Evolutionary conservation across 164 flowering plant genomes (phyloP).

Genomic region (Euptelea pleiosperma): DNA sequence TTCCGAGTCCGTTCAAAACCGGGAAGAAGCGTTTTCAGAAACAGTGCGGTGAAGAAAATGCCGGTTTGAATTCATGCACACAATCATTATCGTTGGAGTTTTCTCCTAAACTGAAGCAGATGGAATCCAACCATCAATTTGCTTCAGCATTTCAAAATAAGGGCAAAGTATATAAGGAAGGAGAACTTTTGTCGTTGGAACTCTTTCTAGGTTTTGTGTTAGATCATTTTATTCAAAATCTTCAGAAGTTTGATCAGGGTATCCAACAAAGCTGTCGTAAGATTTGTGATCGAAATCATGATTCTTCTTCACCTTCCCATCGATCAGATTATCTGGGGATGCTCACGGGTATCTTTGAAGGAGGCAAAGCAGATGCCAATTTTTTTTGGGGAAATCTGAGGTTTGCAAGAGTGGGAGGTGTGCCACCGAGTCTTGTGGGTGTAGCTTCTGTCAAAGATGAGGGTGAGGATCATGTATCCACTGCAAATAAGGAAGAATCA

Average conservation of each 20-base stretch:
- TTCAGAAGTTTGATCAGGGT: conserved; percentile 53
- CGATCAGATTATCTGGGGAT: conserved; percentile 47
- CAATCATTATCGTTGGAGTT: conserved; percentile 14
- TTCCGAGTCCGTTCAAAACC: conserved; percentile 52
- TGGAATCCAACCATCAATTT: conserved; percentile 18
- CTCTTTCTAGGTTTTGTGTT: conserved; percentile 51
- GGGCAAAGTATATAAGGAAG: conserved; percentile 30
- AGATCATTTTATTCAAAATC: conserved; percentile 52
- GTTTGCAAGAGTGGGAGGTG: conserved; percentile 90
- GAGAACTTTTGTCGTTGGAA: conserved; percentile 44
- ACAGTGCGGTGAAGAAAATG: conserved; percentile 26
- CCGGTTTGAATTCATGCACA: conserved; percentile 12
- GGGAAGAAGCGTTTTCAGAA: conserved; percentile 56
- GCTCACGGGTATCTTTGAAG: conserved; percentile 45
- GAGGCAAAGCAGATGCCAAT: conserved; percentile 60
- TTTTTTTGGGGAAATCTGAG: conserved; percentile 60
- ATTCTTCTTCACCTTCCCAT: conserved; percentile 17
- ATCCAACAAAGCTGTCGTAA: conserved; percentile 20
- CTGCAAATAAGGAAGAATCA: conserved; percentile 41
- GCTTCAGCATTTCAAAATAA: conserved; percentile 19
- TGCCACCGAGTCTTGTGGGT: conserved; percentile 60
- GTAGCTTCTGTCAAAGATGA: conserved; percentile 55
- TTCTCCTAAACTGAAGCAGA: conserved; percentile 23
- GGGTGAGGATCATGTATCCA: conserved; percentile 31
- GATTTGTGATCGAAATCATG: conserved; percentile 11